Evolutionary conservation across 257 asterid genomes (phyloP).

Genomic region (Fraxinus quadrangulata): DNA sequence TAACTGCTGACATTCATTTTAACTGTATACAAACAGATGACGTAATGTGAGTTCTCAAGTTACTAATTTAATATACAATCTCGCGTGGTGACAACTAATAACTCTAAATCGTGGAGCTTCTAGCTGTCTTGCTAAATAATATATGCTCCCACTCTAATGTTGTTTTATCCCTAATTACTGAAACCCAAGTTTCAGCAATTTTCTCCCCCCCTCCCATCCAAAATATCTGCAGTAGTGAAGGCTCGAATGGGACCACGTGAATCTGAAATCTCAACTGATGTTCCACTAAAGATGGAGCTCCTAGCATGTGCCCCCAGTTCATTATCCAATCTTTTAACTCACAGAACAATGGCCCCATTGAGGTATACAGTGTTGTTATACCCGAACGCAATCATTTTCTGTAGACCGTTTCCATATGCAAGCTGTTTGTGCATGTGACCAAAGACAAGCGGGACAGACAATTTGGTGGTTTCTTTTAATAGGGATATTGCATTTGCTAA

Average conservation of each 20-base stretch:
- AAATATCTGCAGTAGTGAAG: constrained; percentile 65
- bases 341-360: constrained; percentile 85
- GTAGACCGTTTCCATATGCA: constrained; percentile 62
- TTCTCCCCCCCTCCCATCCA: constrained; percentile 54
- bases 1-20: background rate
- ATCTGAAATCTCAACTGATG: constrained; percentile 29
- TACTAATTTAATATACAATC: background rate
- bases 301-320: constrained; percentile 28
- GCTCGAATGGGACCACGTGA: constrained; percentile 61
- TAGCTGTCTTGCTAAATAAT: constrained; percentile 38
- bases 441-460: constrained; percentile 66
- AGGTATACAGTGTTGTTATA: constrained; percentile 62
- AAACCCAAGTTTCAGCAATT: constrained; percentile 84
- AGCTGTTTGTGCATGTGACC: constrained; percentile 94
- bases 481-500: constrained; percentile 67
- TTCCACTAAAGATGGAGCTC: constrained; percentile 24
- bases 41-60: background rate
- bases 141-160: constrained; percentile 50
- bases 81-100: background rate
- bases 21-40: background rate
- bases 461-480: constrained; percentile 51
- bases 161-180: constrained; percentile 53
- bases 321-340: constrained; percentile 45
- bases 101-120: constrained; percentile 3
- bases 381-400: constrained; percentile 80